phyloP scores from a whole-genome alignment of 2,329 filamentous ascomycete species.

The Cercospora janseana region DNA sequence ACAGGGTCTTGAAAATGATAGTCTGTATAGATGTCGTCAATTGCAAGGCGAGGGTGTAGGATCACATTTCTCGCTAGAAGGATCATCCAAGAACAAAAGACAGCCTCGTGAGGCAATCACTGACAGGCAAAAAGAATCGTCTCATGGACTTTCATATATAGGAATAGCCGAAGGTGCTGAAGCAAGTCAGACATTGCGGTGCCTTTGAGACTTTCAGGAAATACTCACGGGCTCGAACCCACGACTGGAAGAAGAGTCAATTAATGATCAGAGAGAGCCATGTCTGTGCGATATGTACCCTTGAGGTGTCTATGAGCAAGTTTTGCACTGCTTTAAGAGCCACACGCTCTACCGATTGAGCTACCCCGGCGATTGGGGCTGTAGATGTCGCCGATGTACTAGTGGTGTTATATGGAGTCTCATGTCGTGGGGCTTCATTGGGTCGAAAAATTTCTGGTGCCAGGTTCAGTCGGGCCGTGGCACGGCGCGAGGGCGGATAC shows the following conservation, averaged over 20 bases:
- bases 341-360: conserved; percentile 52
- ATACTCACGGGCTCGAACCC: conserved; percentile 11
- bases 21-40: too few relatives aligned
- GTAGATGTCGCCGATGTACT: neutral
- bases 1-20: too few relatives aligned
- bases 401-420: neutral
- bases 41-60: too few relatives aligned
- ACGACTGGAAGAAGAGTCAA: conserved; percentile 7
- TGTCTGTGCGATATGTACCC: conserved; percentile 1
- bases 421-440: neutral
- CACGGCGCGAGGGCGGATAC: neutral
- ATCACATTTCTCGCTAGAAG: too few relatives aligned
- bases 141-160: conserved; percentile 8
- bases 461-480: neutral
- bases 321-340: conserved; percentile 23
- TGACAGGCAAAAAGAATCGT: conserved; percentile 4
- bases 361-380: conserved; percentile 44
- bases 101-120: neutral
- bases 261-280: neutral
- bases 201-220: neutral
- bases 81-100: too few relatives aligned
- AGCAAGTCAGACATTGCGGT: conserved; percentile 6
- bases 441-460: neutral
- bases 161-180: conserved; percentile 13
- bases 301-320: conserved; percentile 9